Base-by-base conservation (phyloP, 441 rosid species). In the Erysimum cheiri region DNA sequence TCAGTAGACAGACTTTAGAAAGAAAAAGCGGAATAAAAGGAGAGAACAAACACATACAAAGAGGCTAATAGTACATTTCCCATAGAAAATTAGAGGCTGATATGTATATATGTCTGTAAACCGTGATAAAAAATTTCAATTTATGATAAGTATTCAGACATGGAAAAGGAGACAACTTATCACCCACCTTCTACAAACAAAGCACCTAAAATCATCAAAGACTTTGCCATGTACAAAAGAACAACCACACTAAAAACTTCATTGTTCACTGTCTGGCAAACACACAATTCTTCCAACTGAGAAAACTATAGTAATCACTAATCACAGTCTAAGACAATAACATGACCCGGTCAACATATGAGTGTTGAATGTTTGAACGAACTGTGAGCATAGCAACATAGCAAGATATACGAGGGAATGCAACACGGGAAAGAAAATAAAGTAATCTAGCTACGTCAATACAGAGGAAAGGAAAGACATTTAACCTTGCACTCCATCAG, bases 401-500 rank as follows among this genome's bases (percentile, higher is more conserved):
- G 9, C 24, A 22, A 22, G 24, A 22, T 22, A 22, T 22, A 22
- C 24, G 24, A 22, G 24, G 8, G 26, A n/a, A 40, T n/a, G 13
- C 4, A 44, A 24, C 13, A 55, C 40, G 10, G 19, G 19, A 11
- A 46, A 12, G 33, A 56, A 48, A 29, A n/a, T 0, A 40, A 14
- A 5, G 4, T 22, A 49, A 72, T 17, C 36, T 37, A 11, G 47
- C 9, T 29, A 47, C 0, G 29, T 6, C 39, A 35, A 4, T 28
- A 55, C 26, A 69, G 37, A 69, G 43, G 32, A 61, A 55, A 55
- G 15, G n/a, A 69, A 69, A 57, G 28, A 32, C 40, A 76, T 33
- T 8, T 47, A 71, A 95, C 99, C 98, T 92, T 95, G 92, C 98
- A 92, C 77, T 92, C 98, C 72, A 85, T 75, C 84, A 78, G 91